Base-by-base conservation (phyloP, 2,329 filamentous ascomycete species). In the Trichoderma harzianum region DNA sequence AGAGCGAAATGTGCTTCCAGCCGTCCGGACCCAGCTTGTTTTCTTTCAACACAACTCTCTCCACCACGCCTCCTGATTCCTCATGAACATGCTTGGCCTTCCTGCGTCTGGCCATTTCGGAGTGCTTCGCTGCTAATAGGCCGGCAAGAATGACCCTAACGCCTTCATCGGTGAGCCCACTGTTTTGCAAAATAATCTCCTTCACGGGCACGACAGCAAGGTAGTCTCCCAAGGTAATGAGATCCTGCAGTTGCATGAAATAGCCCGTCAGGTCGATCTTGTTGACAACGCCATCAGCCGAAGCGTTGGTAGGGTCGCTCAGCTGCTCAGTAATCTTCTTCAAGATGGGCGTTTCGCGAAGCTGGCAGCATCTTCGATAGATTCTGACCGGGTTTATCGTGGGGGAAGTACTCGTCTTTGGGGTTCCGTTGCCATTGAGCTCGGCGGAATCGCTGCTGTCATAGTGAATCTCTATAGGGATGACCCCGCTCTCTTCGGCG, bases 311-410 rank as follows among this genome's bases (percentile, higher is more conserved):
- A 1, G 91, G 87, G 47, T 91, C 89, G 47, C 89, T 89, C 5
- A 99, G 91, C 80, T 98, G 94, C 77, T 97, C 93, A 0, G 93
- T 95, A 61, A 99, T 92, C 77, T 93, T 93, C 80, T 97, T 97
- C 24, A 98, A 84, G 67, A 98, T 95, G 0, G 94, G 93, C 0
- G 94, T 97, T 82, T 98, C 96, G 72, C 96, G 89, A 34, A 99
- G 84, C 79, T 98, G 95, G 79, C 96, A 98, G 80, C 96, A 98
- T 78, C 96, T 88, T 75, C 95, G 89, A 81, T 99, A 99, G 77
- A 99, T 97, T 72, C 95, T 89, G 16, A 95, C 89, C 2, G 96
- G 95, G 78, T 98, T 96, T 1, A 92, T 97, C 0, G 95, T 98
- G 0, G 95, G 95, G 65, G 88, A 75, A 8, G 76, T 75, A 34